A percentile compares a stretch with the other conserved stretches of the same genome.
phyloP scores from a whole-genome alignment of 129 eudicot genomes.

The Lactuca saligna region DNA sequence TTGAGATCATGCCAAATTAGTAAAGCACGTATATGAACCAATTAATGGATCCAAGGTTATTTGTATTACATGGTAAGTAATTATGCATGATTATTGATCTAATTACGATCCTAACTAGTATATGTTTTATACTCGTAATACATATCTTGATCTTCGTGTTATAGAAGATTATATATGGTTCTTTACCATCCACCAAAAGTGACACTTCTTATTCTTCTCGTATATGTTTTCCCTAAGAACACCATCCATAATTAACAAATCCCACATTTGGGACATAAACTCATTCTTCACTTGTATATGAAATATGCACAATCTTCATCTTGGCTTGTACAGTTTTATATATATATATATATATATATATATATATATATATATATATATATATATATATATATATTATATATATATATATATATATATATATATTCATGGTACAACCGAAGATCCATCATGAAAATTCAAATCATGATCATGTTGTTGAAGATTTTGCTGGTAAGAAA shows the following conservation, averaged over 20 bases:
- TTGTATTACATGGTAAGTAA: background rate
- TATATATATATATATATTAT: too few species aligned
- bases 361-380: background rate
- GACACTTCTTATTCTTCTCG: conserved; percentile 6
- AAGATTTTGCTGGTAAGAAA: conserved; percentile 37
- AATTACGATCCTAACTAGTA: background rate
- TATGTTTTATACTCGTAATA: background rate
- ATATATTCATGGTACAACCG: conserved; percentile 6
- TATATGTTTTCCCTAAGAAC: background rate
- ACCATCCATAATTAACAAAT: background rate
- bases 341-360: background rate
- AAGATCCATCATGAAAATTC: conserved; percentile 8
- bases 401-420: too few species aligned
- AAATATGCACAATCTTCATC: background rate
- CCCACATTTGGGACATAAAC: conserved; percentile 6
- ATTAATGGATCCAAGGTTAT: background rate
- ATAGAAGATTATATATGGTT: background rate
- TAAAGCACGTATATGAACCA: background rate
- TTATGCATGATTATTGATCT: background rate
- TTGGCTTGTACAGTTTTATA: background rate
- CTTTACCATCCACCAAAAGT: conserved; percentile 9
- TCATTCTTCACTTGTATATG: background rate
- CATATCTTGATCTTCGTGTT: background rate
- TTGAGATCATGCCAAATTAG: too few species aligned
- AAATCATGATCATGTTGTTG: background rate